Evolutionary conservation across 1,139 yeast genomes (phyloP), one percentile per base, ranked within the genome.

Genomic region (Saccharomyces hybrid): DNA sequence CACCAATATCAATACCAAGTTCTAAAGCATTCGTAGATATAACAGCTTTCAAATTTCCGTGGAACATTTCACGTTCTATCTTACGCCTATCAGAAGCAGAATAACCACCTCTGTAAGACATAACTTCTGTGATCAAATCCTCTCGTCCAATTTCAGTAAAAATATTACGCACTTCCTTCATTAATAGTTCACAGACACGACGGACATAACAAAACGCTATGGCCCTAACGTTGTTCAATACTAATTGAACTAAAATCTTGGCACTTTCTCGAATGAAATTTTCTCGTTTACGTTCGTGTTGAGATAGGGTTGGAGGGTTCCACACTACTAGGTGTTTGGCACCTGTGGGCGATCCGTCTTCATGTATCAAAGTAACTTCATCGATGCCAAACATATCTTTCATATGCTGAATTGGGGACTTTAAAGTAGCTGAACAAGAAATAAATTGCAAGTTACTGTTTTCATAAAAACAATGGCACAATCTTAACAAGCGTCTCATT

Each of bases 31-130:
- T 90, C 0, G 99, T 93, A 0, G 99, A 95, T 3, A 93, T 82
- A 28, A 95, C 87, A 0, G 97, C 98, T 54, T 85, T 75, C 28
- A 93, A 71, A 52, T 83, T 81, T 0, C 98, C 97, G 55, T 80
- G 80, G 68, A 93, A 95, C 97, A 93, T 89, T 64, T 86, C 89
- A 50, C 78, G 78, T 68, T 93, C 99, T 55, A 93, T 93, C 49
- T 82, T 78, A 59, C 99, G 78, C 60, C 99, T 77, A 66, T 93
- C 98, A 1, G 78, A 71, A 3, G 89, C 84, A 4, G 96, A 83
- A 65, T 93, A 93, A 0, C 99, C 99, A 32, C 99, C 99, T 60
- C 99, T 76, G 63, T 93, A 93, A 46, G 96, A 83, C 95, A 89
- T 88, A 1, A 93, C 86, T 56, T 86, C 86, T 5, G 81, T 75